A percentile compares a stretch with the other conserved stretches of the same genome.
Conservation (phyloP, 2,329 filamentous ascomycete genomes). For the Rachicladosporium sp. region DNA sequence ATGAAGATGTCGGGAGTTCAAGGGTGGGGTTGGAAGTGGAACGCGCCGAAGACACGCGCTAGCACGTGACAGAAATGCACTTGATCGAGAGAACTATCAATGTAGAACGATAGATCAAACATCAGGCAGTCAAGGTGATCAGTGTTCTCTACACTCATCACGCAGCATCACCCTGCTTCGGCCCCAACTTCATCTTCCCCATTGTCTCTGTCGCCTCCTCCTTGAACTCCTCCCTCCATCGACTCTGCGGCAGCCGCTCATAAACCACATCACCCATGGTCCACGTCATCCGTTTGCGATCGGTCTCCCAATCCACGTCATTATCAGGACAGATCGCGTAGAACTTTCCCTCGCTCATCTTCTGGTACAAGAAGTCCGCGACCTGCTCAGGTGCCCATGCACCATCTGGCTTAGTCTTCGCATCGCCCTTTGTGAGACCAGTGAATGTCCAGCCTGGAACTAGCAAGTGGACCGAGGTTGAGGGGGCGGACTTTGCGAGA, state of each 20-base stretch:
- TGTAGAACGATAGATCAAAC: too few relatives aligned
- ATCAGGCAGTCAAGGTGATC: too few relatives aligned
- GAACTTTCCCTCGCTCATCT: constrained; percentile 57
- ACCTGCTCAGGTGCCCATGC: constrained; percentile 68
- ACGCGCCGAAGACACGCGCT: too few relatives aligned
- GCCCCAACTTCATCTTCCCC: constrained; percentile 32
- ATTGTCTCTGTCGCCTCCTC: constrained; percentile 53
- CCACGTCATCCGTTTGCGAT: constrained; percentile 68
- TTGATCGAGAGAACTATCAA: too few relatives aligned
- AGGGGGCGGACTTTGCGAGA: constrained; percentile 39
- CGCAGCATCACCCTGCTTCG: constrained; percentile 11
- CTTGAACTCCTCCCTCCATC: constrained; percentile 66
- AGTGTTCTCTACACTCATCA: too few relatives aligned
- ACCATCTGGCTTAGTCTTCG: constrained; percentile 52
- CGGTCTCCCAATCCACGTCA: constrained; percentile 58
- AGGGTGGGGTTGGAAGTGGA: too few relatives aligned
- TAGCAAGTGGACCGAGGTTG: constrained; percentile 57
- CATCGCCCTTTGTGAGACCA: constrained; percentile 40
- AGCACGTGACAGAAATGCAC: too few relatives aligned
- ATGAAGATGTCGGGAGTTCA: too few relatives aligned
- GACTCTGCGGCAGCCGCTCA: constrained; percentile 56
- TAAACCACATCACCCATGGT: constrained; percentile 55
- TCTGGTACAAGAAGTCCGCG: constrained; percentile 53
- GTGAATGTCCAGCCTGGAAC: constrained; percentile 80
- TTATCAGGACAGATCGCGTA: constrained; percentile 79